Base-by-base conservation (phyloP, 495 filamentous ascomycete species). In the Barbatosphaeria neglecta region DNA sequence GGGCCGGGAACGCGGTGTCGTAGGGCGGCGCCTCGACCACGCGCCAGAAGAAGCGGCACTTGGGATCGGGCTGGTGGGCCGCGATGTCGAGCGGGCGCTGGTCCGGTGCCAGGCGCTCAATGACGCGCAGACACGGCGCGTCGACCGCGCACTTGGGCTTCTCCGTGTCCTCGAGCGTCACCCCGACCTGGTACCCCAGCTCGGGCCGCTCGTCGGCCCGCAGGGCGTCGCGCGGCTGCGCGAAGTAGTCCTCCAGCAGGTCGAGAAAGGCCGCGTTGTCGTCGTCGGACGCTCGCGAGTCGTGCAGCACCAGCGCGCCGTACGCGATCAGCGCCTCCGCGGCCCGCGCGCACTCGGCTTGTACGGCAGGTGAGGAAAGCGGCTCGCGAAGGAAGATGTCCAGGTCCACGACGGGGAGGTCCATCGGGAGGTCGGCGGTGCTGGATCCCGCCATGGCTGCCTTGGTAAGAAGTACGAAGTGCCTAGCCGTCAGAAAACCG, bases 241-340 rank as follows among this genome's bases (percentile, higher is more conserved):
- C 68, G 50, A 74, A 74, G 57, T 74, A 74, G 61, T 74, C 71
- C 50, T 74, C 71, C 4, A 74, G 64, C n/a, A 74, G 57, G 48
- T 74, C 71, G 19, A 73, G 63, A 52, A 74, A 74, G 44, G 57
- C 54, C 37, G 56, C 52, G 61, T 74, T 74, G 57, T 73, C 66
- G 6, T 57, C 37, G 52, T 72, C 70, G 11, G 66, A 61, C 31
- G 72, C 71, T 48, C 71, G 70, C 49, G 69, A 69, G 59, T 73
- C 71, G 61, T 71, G 71, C 31, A 74, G 63, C 20, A 74, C 61
- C 6, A 73, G 58, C 6, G 71, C 71, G 43, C 71, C 71, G 53
- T 69, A 72, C 1, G 64, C 63, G 52, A 73, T 70, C 10, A 74
- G 61, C 15, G 71, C 67, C 18, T 58, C 49, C 9, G 71, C 69